Evolutionary conservation across 352 stramenopile species (phyloP), one percentile per base, ranked within the genome.

Genomic region (Phytophthora sp.): DNA sequence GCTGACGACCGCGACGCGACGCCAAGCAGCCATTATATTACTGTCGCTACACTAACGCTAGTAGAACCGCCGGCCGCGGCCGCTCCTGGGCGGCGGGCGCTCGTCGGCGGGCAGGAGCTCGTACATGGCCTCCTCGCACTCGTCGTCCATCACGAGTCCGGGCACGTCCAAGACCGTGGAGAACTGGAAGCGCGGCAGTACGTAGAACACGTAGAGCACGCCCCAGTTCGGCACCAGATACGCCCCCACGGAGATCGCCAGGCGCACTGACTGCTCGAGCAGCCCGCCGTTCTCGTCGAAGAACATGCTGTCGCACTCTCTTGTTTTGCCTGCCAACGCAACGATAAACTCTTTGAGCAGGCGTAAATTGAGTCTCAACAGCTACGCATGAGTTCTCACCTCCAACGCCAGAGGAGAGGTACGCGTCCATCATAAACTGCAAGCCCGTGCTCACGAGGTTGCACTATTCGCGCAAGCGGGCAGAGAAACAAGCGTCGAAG

Each of bases 181-280:
- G 46, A 89, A 89, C 64, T 88, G 78, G 62, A 84, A 86, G 21
- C 82, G 79, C 26, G 78, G 74, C 37, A 88, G 53, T 51, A 88
- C 57, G 43, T 82, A 92, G 64, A 92, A 92, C 18, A 92, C 82
- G 64, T 89, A 89, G 39, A 92, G 56, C 4, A 57, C 81, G 28
- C 78, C 79, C 78, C 78, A 90, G 49, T 88, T 89, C 12, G 82
- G 82, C 27, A 89, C 41, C 34, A 89, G 49, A 39, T 85, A 87
- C 45, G 72, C 79, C 26, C 76, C 69, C 6, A 84, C 49, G 18
- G 80, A 82, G 34, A 92, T 74, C 32, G 64, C 28, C 4, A 89
- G 62, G 9, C 82, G 82, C 31, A 77, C 52, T 0, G 74, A 73
- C 61, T 92, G 82, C 61, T 90, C 82, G 17, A 89, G 38, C 12